Conservation (phyloP, 2,329 filamentous ascomycete species). For the Teratosphaeria nubilosa region DNA sequence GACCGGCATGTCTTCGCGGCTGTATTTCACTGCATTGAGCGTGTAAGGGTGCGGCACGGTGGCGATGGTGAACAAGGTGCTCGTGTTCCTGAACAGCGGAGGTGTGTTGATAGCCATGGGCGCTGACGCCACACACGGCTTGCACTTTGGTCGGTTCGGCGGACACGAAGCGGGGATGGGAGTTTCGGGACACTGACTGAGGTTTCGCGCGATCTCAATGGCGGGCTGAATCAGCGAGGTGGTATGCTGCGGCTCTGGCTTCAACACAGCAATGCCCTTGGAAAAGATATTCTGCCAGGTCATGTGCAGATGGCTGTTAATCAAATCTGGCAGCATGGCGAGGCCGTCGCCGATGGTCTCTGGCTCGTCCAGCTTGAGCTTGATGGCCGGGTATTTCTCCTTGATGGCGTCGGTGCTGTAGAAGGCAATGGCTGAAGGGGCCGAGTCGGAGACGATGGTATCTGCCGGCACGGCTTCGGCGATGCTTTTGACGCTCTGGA, state of each 20-base stretch:
- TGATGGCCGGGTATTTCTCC: constrained; percentile 57
- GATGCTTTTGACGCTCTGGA: constrained; percentile 55
- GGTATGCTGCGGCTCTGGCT: constrained; percentile 67
- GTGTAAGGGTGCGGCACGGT: constrained; percentile 90
- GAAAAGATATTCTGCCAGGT: constrained; percentile 74
- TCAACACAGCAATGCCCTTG: constrained; percentile 68
- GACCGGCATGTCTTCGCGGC: constrained; percentile 28
- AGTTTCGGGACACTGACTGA: constrained; percentile 64
- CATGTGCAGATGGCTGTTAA: constrained; percentile 75
- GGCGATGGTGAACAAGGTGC: constrained; percentile 68
- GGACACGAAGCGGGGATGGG: constrained; percentile 72
- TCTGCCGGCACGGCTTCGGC: constrained; percentile 50
- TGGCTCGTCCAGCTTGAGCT: constrained; percentile 48
- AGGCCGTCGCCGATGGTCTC: constrained; percentile 49
- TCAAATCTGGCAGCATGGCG: constrained; percentile 57
- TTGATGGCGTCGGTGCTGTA: constrained; percentile 58
- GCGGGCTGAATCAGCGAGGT: constrained; percentile 62
- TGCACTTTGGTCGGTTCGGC: constrained; percentile 67
- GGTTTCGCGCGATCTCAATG: constrained; percentile 60
- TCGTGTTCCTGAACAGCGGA: constrained; percentile 59
- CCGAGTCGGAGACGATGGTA: constrained; percentile 54
- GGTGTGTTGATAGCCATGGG: constrained; percentile 59
- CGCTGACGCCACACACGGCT: constrained; percentile 55
- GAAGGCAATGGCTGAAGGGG: constrained; percentile 61
- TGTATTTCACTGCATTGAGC: constrained; percentile 55